Conservation (phyloP, 805 yeast genomes). For the Alloascoidea africana region DNA sequence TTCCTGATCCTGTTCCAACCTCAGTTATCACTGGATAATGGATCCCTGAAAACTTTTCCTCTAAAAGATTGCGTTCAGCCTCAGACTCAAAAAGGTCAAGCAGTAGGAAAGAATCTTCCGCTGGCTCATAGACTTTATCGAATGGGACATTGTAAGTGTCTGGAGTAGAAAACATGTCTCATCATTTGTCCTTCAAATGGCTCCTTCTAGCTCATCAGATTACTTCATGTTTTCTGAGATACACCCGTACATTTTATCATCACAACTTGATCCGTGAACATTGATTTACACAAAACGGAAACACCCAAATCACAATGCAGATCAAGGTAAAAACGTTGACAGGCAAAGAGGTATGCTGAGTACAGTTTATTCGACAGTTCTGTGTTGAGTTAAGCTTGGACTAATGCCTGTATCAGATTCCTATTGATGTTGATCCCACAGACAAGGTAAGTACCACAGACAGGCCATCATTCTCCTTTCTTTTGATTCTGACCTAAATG, state of each 20-base stretch:
- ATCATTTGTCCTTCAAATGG: no score
- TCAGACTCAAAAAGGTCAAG: constrained; percentile 69
- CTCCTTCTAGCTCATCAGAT: no score
- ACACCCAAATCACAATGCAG: constrained; percentile 27
- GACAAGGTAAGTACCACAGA: constrained; percentile 35
- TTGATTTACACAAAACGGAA: neutral
- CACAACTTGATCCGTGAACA: no score
- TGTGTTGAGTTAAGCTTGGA: constrained; percentile 5
- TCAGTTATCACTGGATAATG: constrained; percentile 59
- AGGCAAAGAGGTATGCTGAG: constrained; percentile 48
- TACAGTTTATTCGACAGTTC: neutral
- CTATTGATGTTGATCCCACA: constrained; percentile 55
- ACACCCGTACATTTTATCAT: neutral
- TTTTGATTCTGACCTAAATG: constrained; percentile 2
- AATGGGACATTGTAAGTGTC: constrained; percentile 35
- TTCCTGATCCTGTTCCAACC: constrained; percentile 87
- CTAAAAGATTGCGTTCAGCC: constrained; percentile 6
- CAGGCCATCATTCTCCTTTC: constrained; percentile 13
- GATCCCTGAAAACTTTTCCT: constrained; percentile 13
- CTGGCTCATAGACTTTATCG: constrained; percentile 82
- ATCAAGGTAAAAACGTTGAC: constrained; percentile 65
- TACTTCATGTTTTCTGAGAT: no score
- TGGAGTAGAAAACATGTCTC: constrained; percentile 82
- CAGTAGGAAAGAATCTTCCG: constrained; percentile 81
- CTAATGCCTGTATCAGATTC: constrained; percentile 25